Evolutionary conservation across 306 rosid species (phyloP).

Genomic region (Malus orientalis): DNA sequence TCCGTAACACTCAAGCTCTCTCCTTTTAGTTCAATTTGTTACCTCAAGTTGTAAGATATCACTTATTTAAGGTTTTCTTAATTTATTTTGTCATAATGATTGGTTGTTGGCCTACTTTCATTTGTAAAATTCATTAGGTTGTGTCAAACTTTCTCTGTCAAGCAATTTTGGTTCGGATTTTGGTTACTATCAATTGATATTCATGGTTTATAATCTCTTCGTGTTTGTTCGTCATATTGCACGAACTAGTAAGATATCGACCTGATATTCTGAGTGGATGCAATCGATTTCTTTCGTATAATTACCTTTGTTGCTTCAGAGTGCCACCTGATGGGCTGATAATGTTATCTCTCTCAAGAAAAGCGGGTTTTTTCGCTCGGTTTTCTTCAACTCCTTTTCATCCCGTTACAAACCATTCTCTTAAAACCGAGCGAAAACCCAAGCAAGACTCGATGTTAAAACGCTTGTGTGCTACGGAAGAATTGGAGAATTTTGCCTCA

Average conservation of each 20-base stretch:
- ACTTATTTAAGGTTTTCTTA: background rate
- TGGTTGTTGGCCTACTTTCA: constrained; percentile 6
- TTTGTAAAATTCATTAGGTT: constrained; percentile 9
- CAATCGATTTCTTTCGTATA: background rate
- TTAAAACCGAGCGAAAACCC: background rate
- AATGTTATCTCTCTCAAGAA: no score
- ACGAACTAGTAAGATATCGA: background rate
- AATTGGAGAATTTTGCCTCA: background rate
- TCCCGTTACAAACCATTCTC: no score
- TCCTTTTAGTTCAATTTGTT: background rate
- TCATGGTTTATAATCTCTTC: background rate
- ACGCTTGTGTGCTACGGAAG: background rate
- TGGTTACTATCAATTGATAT: constrained; percentile 9
- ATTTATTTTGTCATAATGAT: constrained; percentile 3
- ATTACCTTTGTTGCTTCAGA: no score
- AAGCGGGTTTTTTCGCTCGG: background rate
- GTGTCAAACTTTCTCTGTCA: background rate
- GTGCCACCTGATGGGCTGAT: no score
- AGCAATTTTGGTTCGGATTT: constrained; percentile 13
- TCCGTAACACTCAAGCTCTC: background rate
- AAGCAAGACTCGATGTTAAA: background rate
- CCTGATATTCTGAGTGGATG: background rate
- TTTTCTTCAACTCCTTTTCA: no score
- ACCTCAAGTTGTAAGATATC: constrained; percentile 23
- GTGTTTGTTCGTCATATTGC: background rate